phyloP scores from a whole-genome alignment of 805 yeast species.

The Candida sakaeoensis region DNA sequence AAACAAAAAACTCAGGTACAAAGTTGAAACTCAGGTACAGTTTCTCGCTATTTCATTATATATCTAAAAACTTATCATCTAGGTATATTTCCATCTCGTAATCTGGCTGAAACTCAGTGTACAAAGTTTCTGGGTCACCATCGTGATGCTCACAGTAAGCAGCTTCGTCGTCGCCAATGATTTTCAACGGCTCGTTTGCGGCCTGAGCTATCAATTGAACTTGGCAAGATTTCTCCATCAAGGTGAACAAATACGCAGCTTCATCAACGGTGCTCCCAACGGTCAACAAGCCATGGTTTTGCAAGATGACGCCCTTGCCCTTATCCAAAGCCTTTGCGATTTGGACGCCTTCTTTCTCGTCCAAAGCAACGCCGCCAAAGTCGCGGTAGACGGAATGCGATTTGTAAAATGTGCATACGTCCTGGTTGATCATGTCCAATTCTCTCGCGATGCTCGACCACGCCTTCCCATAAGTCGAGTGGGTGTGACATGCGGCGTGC shows the following conservation, averaged over 20 bases:
- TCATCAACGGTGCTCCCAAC: constrained; percentile 34
- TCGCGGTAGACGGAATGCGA: constrained; percentile 60
- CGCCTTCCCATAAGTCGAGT: constrained; percentile 38
- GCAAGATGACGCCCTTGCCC: constrained; percentile 30
- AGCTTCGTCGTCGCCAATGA: constrained; percentile 61
- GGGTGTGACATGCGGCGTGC: constrained; percentile 40
- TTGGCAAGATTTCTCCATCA: constrained; percentile 31
- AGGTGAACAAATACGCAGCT: constrained; percentile 32
- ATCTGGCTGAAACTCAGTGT: constrained; percentile 73
- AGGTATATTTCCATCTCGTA: constrained; percentile 31
- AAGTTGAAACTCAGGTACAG: too few species aligned
- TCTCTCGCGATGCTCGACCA: constrained; percentile 33
- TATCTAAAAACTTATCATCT: constrained; percentile 10
- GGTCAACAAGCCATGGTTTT: constrained; percentile 33
- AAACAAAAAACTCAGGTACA: not conserved
- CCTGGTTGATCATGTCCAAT: constrained; percentile 79
- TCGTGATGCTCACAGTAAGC: constrained; percentile 57
- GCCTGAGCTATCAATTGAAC: constrained; percentile 34
- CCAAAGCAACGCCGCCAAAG: constrained; percentile 74
- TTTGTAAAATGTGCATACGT: constrained; percentile 64
- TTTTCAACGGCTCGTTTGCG: constrained; percentile 38
- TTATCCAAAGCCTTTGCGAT: constrained; percentile 29
- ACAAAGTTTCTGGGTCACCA: constrained; percentile 65
- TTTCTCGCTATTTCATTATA: too few species aligned
- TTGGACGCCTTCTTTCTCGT: constrained; percentile 26